Evolutionary conservation across 768 basidiomycete genomes (phyloP).

Genomic region (Tricholoma hemisulphureum): DNA sequence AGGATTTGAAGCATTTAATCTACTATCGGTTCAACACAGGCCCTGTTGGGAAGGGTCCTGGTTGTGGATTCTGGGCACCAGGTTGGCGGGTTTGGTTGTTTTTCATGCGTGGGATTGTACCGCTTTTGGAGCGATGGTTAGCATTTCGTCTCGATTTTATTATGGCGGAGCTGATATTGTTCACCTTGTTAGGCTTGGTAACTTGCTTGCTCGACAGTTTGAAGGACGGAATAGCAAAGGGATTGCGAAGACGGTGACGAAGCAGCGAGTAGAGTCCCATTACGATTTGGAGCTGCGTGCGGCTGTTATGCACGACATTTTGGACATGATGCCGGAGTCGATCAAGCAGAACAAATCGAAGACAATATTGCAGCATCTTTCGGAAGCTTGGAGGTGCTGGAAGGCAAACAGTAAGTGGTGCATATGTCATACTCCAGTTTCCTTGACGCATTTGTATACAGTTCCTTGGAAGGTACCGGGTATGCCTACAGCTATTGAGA

Average conservation of each 20-base stretch:
- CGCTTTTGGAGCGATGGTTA: constrained; percentile 91
- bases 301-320: constrained; percentile 99
- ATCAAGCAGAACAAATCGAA: constrained; percentile 99
- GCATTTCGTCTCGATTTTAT: constrained; percentile 15
- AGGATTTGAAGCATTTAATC: constrained; percentile 97
- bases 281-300: constrained; percentile 97
- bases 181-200: constrained; percentile 65
- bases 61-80: constrained; percentile 99
- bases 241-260: constrained; percentile 96
- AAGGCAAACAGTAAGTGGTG: constrained; percentile 77
- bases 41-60: constrained; percentile 98
- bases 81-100: constrained; percentile 99
- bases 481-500: constrained; percentile 99
- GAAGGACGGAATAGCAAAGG: constrained; percentile 97
- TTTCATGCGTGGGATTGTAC: constrained; percentile 99
- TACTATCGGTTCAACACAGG: constrained; percentile 99
- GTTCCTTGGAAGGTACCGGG: constrained; percentile 99
- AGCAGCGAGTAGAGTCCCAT: constrained; percentile 98
- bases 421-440: not conserved
- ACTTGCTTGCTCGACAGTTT: constrained; percentile 96
- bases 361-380: constrained; percentile 96
- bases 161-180: not conserved
- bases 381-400: constrained; percentile 99
- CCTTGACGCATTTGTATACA: constrained; percentile 20
- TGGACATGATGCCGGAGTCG: constrained; percentile 99